These are phyloP conservation scores for Eimeria necatrix DNA, from an alignment of 169 alveolate genomes.

Conservation along the genomic window DNA sequence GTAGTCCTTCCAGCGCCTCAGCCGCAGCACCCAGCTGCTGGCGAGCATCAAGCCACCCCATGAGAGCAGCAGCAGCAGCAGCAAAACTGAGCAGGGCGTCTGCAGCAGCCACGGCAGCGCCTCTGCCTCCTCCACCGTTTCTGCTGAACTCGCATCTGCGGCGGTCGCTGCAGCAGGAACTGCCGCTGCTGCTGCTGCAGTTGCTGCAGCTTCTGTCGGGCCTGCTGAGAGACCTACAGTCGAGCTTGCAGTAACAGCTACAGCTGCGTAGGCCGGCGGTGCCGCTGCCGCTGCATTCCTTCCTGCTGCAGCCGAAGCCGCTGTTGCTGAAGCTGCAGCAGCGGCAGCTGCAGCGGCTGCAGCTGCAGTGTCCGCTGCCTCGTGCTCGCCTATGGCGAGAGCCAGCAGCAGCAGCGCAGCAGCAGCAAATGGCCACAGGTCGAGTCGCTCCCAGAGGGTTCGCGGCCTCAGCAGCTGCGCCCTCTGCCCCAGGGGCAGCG, in stretches of 20 bases:
- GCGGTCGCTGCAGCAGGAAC: neutral
- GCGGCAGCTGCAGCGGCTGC: neutral
- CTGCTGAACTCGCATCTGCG: neutral
- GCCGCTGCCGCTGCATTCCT: neutral
- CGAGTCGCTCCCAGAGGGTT: slow-evolving; percentile 21
- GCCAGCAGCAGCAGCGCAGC: slow-evolving; percentile 22
- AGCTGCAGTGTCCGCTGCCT: neutral
- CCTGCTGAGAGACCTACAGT: neutral
- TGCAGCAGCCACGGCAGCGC: slow-evolving; percentile 31
- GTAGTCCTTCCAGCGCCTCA: slow-evolving; percentile 16
- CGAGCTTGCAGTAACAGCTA: neutral
- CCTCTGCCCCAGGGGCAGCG: slow-evolving; percentile 44
- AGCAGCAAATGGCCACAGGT: slow-evolving; percentile 45
- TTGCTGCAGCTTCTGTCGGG: neutral
- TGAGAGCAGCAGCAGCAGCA: slow-evolving; percentile 46
- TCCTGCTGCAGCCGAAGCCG: neutral
- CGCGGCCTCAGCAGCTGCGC: slow-evolving; percentile 55
- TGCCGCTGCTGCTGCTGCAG: slow-evolving; percentile 10
- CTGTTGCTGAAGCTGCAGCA: neutral
- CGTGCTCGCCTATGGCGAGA: neutral
- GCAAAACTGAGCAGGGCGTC: slow-evolving; percentile 46
- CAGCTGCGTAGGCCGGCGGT: neutral
- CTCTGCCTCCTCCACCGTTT: neutral
- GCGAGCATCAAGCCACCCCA: slow-evolving; percentile 27
- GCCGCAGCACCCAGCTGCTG: slow-evolving; percentile 61